A percentile compares a stretch with the other conserved stretches of the same genome.
phyloP scores from a whole-genome alignment of 1,284 basidiomycete species.

The Irpex rosettiformis region DNA sequence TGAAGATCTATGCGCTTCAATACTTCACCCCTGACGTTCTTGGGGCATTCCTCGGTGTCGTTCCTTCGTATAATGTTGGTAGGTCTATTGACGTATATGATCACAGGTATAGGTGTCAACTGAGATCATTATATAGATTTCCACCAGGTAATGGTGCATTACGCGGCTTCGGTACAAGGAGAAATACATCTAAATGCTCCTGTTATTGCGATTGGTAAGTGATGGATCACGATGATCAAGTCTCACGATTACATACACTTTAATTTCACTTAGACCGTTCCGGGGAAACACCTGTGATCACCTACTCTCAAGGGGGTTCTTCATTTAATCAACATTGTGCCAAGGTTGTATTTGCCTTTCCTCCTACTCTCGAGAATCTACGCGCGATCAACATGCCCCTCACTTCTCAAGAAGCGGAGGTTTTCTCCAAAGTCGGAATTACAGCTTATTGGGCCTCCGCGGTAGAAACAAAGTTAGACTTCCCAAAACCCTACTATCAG shows the following conservation, averaged over 20 bases:
- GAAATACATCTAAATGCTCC: background rate
- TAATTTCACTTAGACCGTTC: background rate
- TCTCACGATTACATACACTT: background rate
- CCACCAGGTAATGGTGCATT: conserved; percentile 2
- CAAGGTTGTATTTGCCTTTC: background rate
- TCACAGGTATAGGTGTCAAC: background rate
- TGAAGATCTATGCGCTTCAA: conserved; percentile 5
- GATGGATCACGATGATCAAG: background rate
- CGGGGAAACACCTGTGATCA: background rate
- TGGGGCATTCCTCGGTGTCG: background rate
- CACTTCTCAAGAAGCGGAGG: background rate
- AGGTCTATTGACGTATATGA: background rate
- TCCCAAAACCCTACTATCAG: background rate
- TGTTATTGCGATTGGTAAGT: background rate
- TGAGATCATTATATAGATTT: background rate
- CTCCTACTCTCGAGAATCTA: background rate
- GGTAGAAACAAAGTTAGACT: background rate
- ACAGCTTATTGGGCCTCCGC: conserved; percentile 2
- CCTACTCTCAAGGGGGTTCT: background rate
- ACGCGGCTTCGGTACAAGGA: background rate
- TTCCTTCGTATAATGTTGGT: too few species aligned
- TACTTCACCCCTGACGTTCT: conserved; percentile 6
- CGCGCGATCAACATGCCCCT: background rate
- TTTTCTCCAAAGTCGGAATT: background rate
- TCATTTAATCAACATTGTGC: conserved; percentile 4